phyloP scores from a whole-genome alignment of 306 rosid genomes.

The Rosa rugosa region DNA sequence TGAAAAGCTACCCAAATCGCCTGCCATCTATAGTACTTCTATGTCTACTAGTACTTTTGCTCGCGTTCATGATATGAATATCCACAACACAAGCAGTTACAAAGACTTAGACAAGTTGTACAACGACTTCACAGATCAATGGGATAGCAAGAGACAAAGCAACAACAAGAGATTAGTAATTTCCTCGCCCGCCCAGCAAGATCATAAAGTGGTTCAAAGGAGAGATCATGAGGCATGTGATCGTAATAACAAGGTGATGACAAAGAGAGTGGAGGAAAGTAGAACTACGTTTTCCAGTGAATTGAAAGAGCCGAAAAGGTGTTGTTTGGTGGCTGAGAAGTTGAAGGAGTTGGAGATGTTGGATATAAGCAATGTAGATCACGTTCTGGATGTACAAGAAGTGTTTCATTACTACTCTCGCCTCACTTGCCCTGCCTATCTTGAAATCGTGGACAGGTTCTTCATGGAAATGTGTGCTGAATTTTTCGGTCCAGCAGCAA shows the following conservation, averaged over 20 bases:
- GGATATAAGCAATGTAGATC: constrained; percentile 69
- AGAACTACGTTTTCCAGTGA: background rate
- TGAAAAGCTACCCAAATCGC: constrained; percentile 68
- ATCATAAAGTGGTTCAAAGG: constrained; percentile 29
- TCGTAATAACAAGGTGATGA: constrained; percentile 18
- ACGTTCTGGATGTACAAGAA: constrained; percentile 83
- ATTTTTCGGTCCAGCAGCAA: constrained; percentile 39
- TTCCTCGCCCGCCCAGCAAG: constrained; percentile 32
- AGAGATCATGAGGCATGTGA: constrained; percentile 20
- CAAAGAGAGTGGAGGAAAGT: constrained; percentile 28
- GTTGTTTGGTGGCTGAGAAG: constrained; percentile 54
- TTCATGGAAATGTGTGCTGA: constrained; percentile 70
- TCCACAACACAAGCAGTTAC: constrained; percentile 24
- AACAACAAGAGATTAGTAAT: constrained; percentile 24
- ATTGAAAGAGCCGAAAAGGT: constrained; percentile 25
- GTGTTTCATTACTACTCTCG: constrained; percentile 83
- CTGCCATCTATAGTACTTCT: constrained; percentile 10
- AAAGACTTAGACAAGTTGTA: constrained; percentile 47
- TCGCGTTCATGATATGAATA: constrained; percentile 22
- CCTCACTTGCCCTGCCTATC: constrained; percentile 73
- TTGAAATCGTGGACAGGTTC: constrained; percentile 81
- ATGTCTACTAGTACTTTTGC: background rate
- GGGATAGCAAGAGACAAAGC: constrained; percentile 38
- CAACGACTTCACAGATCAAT: constrained; percentile 34
- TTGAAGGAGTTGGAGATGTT: constrained; percentile 74